Percentiles rank a stretch among this genome's conserved stretches.
Evolutionary conservation across 208 protist genomes (phyloP).

Genomic region (Kentomonas sorsogonicus): DNA sequence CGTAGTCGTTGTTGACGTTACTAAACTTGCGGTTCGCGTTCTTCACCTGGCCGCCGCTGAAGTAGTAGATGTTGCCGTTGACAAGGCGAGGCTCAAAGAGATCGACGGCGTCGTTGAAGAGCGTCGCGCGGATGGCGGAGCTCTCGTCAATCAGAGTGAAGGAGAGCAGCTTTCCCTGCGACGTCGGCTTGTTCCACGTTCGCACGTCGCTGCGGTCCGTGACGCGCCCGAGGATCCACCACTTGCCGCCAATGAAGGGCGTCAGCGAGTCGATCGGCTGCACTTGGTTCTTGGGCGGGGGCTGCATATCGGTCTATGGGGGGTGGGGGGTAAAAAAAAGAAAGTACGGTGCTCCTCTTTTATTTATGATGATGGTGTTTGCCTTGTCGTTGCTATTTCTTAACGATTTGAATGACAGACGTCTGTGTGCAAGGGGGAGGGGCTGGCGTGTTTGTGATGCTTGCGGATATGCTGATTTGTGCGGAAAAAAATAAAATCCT

Average conservation of each 20-base stretch:
- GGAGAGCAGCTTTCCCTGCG: conserved; percentile 89
- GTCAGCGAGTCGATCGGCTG: conserved; percentile 91
- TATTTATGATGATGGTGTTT: not conserved
- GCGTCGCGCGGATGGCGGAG: conserved; percentile 82
- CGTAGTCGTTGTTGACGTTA: conserved; percentile 92
- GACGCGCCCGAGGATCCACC: conserved; percentile 88
- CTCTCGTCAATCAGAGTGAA: conserved; percentile 90
- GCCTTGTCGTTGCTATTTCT: not conserved
- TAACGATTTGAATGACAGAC: not conserved
- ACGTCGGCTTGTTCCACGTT: conserved; percentile 89
- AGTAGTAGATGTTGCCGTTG: conserved; percentile 89
- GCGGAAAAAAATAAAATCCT: no score
- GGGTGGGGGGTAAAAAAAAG: no score
- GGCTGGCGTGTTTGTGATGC: no score
- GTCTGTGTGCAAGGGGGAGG: not conserved
- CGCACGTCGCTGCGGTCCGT: conserved; percentile 89
- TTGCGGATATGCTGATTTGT: no score
- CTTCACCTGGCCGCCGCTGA: conserved; percentile 89
- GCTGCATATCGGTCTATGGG: no score
- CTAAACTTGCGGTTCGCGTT: conserved; percentile 88
- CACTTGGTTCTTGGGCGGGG: conserved; percentile 71
- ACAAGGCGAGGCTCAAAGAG: conserved; percentile 80
- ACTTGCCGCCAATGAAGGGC: conserved; percentile 81
- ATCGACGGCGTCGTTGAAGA: conserved; percentile 91
- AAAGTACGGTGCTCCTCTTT: no score